Base-by-base conservation (phyloP, 2,329 filamentous ascomycete species). In the Sporothrix protearum region DNA sequence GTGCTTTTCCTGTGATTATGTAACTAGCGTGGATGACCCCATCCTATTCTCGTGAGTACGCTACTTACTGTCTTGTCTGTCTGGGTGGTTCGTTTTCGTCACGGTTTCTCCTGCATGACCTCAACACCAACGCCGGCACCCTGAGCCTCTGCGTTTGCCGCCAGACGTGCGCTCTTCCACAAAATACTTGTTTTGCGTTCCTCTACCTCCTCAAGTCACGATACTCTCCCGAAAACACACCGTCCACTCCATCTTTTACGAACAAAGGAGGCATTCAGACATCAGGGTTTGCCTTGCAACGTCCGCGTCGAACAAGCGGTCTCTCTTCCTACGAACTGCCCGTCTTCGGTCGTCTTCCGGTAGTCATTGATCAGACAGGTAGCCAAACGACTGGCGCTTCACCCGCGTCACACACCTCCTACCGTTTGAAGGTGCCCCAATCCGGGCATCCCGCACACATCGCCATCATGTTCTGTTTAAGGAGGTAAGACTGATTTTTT, bases 401-500 rank as follows among this genome's bases (percentile, higher is more conserved):
- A 10, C 3, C 9, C 36, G 4, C 33, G 3, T 47, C 4, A n/a
- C n/a, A n/a, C n/a, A n/a, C 42, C 9, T 14, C n/a, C n/a, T 5
- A 9, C 19, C 59, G 22, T 45, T 45, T 25, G 39, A 16, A 28
- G 59, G 59, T 64, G 59, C 16, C 59, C 36, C 36, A 39, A n/a
- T 12, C 33, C 19, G 55, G 30, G 59, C 36, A 63, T 22, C 63
- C 7, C 14, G n/a, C 42, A 36, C 47, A 66, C 22, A 19, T 49
- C 71, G 61, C 51, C 76, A 77, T 73, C 74, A 91, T 91, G 88
- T 91, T 91, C 79, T 91, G 89, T 80, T 82, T 91, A 73, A 85
- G 89, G 76, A 90, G 87, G 88, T 89, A 81, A 77, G 82, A 57
- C 57, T 42, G 61, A n/a, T n/a, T n/a, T n/a, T n/a, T n/a, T n/a